Conservation (phyloP, 2,329 filamentous ascomycete species). For the Colletotrichum coccodes region DNA sequence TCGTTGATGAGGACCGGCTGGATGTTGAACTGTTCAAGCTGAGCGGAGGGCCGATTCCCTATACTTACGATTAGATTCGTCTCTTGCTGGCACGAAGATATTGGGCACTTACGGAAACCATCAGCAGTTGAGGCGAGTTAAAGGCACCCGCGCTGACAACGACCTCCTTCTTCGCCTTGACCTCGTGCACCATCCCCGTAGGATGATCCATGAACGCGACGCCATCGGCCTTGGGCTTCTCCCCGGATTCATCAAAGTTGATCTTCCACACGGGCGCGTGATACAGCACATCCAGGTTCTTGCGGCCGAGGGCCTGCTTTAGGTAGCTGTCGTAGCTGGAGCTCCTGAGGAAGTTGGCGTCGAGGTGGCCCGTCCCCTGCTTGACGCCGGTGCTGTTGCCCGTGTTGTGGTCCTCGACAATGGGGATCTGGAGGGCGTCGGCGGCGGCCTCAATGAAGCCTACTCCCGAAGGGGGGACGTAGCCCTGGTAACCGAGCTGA, state of each 20-base stretch:
- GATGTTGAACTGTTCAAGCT: slow-evolving; percentile 36
- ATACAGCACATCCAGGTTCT: slow-evolving; percentile 40
- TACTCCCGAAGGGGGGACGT: slow-evolving; percentile 41
- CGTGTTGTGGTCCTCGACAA: slow-evolving; percentile 39
- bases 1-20: slow-evolving; percentile 37
- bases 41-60: slow-evolving; percentile 36
- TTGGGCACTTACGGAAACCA: slow-evolving; percentile 30
- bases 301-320: slow-evolving; percentile 33
- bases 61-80: neutral
- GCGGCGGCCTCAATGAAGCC: slow-evolving; percentile 39
- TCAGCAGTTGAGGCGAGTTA: slow-evolving; percentile 33
- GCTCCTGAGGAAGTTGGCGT: slow-evolving; percentile 36
- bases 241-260: slow-evolving; percentile 28
- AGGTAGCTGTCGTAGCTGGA: slow-evolving; percentile 40
- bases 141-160: slow-evolving; percentile 31
- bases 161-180: slow-evolving; percentile 32
- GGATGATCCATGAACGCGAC: slow-evolving; percentile 40
- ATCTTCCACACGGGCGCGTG: slow-evolving; percentile 37
- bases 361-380: slow-evolving; percentile 39
- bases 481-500: slow-evolving; percentile 39
- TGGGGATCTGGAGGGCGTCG: slow-evolving; percentile 35
- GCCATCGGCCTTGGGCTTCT: slow-evolving; percentile 36
- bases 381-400: slow-evolving; percentile 41
- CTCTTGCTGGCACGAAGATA: neutral
- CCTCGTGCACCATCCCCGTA: slow-evolving; percentile 31